Conservation (phyloP, 495 filamentous ascomycete genomes). For the Elasticomyces elasticus region DNA sequence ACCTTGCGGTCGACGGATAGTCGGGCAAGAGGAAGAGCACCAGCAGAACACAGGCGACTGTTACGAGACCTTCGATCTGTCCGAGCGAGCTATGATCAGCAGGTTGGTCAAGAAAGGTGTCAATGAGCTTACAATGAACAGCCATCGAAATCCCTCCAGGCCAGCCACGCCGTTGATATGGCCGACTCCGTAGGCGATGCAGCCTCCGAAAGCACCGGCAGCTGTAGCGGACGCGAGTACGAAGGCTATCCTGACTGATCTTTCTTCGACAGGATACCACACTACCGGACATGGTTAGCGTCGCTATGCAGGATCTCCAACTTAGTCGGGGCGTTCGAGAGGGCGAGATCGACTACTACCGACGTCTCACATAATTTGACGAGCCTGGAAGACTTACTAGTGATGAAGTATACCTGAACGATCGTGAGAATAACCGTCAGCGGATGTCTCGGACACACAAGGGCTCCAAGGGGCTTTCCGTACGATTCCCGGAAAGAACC, state of each 20-base stretch:
- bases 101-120: too few relatives aligned
- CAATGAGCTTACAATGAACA: conserved; percentile 41
- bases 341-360: too few relatives aligned
- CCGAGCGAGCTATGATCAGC: too few relatives aligned
- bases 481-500: conserved; percentile 37
- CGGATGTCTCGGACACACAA: background rate
- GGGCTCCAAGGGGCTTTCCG: background rate
- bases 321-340: too few relatives aligned
- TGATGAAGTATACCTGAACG: too few relatives aligned
- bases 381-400: too few relatives aligned
- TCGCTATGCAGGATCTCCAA: too few relatives aligned
- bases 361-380: too few relatives aligned
- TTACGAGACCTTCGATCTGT: conserved; percentile 65
- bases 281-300: too few relatives aligned
- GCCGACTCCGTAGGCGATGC: conserved; percentile 16
- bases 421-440: too few relatives aligned
- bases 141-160: conserved; percentile 17
- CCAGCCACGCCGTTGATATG: conserved; percentile 17
- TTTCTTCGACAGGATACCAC: conserved; percentile 16
- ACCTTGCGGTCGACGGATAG: conserved; percentile 57
- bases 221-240: conserved; percentile 17
- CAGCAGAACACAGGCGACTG: conserved; percentile 49
- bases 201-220: conserved; percentile 20
- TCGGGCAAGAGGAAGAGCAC: conserved; percentile 64
- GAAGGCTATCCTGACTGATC: conserved; percentile 14